A percentile compares a stretch with the other conserved stretches of the same genome.
These are phyloP conservation scores for Begonia peltatifolia DNA, from an alignment of 306 rosid genomes.

Conservation along the genomic window DNA sequence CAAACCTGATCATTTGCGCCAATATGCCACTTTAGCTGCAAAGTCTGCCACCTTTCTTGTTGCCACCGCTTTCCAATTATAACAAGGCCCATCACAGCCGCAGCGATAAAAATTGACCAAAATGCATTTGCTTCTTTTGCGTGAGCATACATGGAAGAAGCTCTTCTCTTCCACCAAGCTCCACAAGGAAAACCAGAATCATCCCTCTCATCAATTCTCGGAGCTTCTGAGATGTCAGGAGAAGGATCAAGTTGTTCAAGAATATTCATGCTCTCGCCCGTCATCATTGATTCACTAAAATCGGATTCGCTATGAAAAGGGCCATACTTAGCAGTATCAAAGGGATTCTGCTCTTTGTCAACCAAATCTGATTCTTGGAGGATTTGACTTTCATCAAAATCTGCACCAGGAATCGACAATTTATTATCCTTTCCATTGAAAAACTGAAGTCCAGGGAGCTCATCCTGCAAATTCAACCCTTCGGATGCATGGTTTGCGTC, in stretches of 20 bases:
- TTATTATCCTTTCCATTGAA: constrained; percentile 33
- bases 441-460: constrained; percentile 41
- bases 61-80: constrained; percentile 91
- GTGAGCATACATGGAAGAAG: constrained; percentile 69
- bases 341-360: constrained; percentile 39
- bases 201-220: constrained; percentile 22
- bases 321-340: constrained; percentile 28
- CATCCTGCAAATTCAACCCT: constrained; percentile 45
- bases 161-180: constrained; percentile 98
- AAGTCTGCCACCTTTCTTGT: constrained; percentile 63
- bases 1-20: constrained; percentile 41
- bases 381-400: constrained; percentile 51
- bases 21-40: constrained; percentile 64
- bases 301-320: constrained; percentile 41
- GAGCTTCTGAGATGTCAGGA: constrained; percentile 26
- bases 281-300: constrained; percentile 25
- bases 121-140: constrained; percentile 78
- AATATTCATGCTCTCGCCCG: constrained; percentile 24
- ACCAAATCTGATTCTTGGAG: constrained; percentile 36
- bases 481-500: constrained; percentile 36
- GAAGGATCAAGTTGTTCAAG: constrained; percentile 27
- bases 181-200: constrained; percentile 57
- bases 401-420: constrained; percentile 38
- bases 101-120: constrained; percentile 87
- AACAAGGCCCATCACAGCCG: constrained; percentile 77